These are phyloP conservation scores for Mallotus repandus DNA, from an alignment of 441 rosid species.

Conservation along the genomic window DNA sequence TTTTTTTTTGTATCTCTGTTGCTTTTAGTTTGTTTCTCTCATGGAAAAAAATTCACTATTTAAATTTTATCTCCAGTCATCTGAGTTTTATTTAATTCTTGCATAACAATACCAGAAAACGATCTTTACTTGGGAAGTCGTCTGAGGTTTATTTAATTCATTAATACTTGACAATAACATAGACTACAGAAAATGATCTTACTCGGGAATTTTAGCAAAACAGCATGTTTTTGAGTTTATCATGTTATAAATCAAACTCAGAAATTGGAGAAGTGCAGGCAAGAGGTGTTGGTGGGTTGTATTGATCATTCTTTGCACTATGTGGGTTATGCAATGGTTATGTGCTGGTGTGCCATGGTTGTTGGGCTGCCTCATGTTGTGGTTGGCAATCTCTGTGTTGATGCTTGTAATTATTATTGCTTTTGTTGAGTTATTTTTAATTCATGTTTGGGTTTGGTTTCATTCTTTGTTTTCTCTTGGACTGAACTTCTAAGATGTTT, in stretches of 20 bases:
- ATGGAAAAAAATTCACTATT: conserved; percentile 10
- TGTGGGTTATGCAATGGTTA: neutral
- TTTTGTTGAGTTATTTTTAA: neutral
- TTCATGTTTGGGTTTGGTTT: neutral
- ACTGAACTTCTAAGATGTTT: conserved; percentile 17
- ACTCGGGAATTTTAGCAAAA: conserved; percentile 6
- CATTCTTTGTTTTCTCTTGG: neutral
- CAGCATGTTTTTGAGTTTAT: neutral
- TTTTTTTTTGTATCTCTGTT: conserved; percentile 1
- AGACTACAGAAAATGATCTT: neutral
- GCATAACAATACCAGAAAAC: neutral
- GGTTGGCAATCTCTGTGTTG: neutral
- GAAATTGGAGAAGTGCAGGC: neutral
- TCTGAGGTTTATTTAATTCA: neutral
- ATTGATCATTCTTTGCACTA: conserved; percentile 8
- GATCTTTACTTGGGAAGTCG: neutral
- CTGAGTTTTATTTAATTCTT: neutral
- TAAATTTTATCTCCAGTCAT: neutral
- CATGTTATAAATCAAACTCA: neutral
- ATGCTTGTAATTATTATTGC: conserved; percentile 15
- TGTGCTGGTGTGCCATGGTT: neutral
- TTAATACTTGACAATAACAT: neutral
- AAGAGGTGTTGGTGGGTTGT: neutral
- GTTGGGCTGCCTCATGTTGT: neutral
- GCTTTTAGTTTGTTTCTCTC: neutral